A percentile compares a stretch with the other conserved stretches of the same genome.
These are phyloP conservation scores for Phytophthora foliorum DNA, from an alignment of 352 stramenopile genomes.

Conservation along the genomic window DNA sequence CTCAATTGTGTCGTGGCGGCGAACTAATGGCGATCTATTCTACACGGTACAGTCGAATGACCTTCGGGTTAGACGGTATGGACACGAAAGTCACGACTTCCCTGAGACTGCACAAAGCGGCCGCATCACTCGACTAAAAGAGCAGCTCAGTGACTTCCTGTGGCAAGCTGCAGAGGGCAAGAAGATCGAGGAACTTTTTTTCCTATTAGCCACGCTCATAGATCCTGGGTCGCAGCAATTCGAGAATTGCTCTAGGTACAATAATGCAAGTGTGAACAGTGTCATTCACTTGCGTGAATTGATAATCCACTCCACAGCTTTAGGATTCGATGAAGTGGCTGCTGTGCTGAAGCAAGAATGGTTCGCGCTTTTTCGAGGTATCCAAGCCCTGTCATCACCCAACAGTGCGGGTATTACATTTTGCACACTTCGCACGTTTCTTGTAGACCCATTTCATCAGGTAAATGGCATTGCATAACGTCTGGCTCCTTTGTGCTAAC, in stretches of 20 bases:
- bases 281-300: constrained; percentile 34
- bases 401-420: constrained; percentile 25
- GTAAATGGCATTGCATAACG: constrained; percentile 22
- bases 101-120: constrained; percentile 37
- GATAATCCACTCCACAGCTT: constrained; percentile 18
- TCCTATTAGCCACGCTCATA: constrained; percentile 7
- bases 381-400: constrained; percentile 35
- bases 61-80: constrained; percentile 29
- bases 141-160: constrained; percentile 38
- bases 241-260: neutral
- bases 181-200: constrained; percentile 38
- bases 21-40: constrained; percentile 45
- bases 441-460: constrained; percentile 58
- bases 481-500: neutral
- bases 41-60: constrained; percentile 34
- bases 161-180: constrained; percentile 29
- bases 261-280: neutral
- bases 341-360: constrained; percentile 48
- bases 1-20: constrained; percentile 35
- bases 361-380: constrained; percentile 44
- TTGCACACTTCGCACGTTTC: constrained; percentile 41
- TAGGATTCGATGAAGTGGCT: constrained; percentile 28
- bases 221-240: neutral
- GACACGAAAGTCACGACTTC: constrained; percentile 47
- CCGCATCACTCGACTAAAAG: constrained; percentile 32